These are phyloP conservation scores for Hanseniaspora sp. DNA, from an alignment of 1,139 yeast genomes.

Conservation along the genomic window DNA sequence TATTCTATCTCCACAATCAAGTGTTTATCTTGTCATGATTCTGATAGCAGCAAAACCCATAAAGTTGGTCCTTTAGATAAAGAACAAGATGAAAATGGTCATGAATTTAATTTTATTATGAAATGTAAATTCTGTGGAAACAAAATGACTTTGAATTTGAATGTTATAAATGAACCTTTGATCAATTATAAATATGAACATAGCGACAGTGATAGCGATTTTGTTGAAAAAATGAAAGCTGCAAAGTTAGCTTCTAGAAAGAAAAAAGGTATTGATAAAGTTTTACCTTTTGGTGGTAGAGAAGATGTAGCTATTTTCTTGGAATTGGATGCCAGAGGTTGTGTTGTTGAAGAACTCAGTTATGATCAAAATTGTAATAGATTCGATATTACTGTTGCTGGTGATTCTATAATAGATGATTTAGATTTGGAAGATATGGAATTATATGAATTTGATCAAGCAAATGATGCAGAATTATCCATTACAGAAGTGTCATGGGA, in stretches of 20 bases:
- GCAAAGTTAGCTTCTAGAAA: conserved; percentile 4
- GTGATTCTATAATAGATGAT: conserved; percentile 36
- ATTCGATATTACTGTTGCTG: conserved; percentile 23
- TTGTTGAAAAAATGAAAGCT: conserved; percentile 26
- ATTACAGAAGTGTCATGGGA: conserved; percentile 63
- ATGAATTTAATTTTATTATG: conserved; percentile 64
- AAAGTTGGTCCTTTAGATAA: conserved; percentile 41
- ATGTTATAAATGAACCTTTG: conserved; percentile 26
- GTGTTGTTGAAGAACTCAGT: conserved; percentile 57
- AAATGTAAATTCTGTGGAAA: conserved; percentile 42
- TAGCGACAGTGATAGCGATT: conserved; percentile 21
- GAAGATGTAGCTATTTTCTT: conserved; percentile 39
- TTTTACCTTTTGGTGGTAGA: conserved; percentile 22
- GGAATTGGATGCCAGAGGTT: conserved; percentile 75
- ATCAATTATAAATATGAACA: conserved; percentile 31
- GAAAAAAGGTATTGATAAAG: conserved; percentile 25
- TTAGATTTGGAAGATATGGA: conserved; percentile 52
- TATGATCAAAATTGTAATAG: conserved; percentile 36
- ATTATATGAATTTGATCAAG: conserved; percentile 93
- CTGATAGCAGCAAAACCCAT: conserved; percentile 58
- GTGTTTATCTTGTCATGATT: conserved; percentile 72
- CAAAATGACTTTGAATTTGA: conserved; percentile 25
- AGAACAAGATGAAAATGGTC: conserved; percentile 64
- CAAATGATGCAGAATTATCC: conserved; percentile 68
- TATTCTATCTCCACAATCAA: conserved; percentile 54